A percentile compares a stretch with the other conserved stretches of the same genome.
These are phyloP conservation scores for Citrus cavaleriei DNA, from an alignment of 345 rosid species.

Conservation along the genomic window DNA sequence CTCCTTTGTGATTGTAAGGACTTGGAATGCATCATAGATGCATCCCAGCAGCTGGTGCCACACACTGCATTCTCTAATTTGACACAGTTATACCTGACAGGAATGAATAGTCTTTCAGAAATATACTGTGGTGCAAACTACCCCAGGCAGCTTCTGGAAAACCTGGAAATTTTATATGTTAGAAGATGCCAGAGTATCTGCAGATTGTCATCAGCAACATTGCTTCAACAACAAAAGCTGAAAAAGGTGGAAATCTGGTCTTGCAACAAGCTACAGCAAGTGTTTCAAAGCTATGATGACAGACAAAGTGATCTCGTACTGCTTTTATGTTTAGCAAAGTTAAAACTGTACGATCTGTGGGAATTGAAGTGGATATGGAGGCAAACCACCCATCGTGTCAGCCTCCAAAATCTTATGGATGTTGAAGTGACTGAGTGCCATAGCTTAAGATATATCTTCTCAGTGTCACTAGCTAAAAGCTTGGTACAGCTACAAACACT, in stretches of 20 bases:
- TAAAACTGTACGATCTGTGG: neutral
- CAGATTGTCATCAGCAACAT: neutral
- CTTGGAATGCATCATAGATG: slow-evolving; percentile 10
- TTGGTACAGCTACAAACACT: neutral
- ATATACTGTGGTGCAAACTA: neutral
- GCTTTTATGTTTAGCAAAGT: neutral
- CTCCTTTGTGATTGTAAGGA: neutral
- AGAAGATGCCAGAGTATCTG: neutral
- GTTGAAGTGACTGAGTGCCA: neutral
- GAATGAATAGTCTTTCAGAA: neutral
- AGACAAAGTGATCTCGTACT: too few relatives aligned
- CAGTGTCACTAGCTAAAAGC: neutral
- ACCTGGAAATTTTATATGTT: neutral
- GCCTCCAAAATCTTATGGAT: neutral
- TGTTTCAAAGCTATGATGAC: too few relatives aligned
- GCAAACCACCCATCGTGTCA: neutral
- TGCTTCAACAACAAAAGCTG: neutral
- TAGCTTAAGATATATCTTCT: neutral
- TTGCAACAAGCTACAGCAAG: neutral
- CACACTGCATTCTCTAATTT: slow-evolving; percentile 11
- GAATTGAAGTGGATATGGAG: neutral
- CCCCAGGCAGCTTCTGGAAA: neutral
- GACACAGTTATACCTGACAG: neutral
- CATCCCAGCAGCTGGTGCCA: neutral
- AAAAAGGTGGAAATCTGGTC: neutral